Evolutionary conservation across 2,329 filamentous ascomycete species (phyloP).

Genomic region (Aureobasidium sp.): DNA sequence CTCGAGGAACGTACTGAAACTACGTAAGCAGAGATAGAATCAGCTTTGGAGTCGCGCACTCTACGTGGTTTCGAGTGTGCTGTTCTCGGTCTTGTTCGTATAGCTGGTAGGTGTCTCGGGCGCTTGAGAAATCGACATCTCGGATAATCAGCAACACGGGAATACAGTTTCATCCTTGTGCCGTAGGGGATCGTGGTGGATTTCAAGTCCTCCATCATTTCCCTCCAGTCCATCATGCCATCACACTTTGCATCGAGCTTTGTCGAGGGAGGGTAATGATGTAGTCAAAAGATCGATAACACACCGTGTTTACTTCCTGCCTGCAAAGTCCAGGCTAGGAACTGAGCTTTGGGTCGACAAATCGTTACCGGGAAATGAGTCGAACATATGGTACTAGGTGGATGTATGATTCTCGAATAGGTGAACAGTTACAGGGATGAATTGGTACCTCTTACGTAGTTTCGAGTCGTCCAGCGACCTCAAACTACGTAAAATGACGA

Average conservation of each 20-base stretch:
- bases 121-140: neutral
- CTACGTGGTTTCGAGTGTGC: neutral
- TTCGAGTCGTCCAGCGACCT: neutral
- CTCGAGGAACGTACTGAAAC: neutral
- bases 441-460: neutral
- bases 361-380: conserved; percentile 1
- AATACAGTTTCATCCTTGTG: neutral
- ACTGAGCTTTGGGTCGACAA: neutral
- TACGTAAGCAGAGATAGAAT: neutral
- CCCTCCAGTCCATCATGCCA: neutral
- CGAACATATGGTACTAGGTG: neutral
- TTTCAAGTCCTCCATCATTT: neutral
- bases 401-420: neutral
- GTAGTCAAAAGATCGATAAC: neutral
- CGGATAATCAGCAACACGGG: neutral
- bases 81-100: conserved; percentile 1
- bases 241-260: neutral
- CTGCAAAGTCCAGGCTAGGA: neutral
- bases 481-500: neutral
- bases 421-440: neutral
- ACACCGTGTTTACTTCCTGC: neutral
- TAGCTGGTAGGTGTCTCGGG: neutral
- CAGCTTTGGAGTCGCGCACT: neutral
- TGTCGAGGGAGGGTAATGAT: neutral
- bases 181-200: neutral